Base-by-base conservation (phyloP, 208 protist genomes). In the Blechomonas ayalai region DNA sequence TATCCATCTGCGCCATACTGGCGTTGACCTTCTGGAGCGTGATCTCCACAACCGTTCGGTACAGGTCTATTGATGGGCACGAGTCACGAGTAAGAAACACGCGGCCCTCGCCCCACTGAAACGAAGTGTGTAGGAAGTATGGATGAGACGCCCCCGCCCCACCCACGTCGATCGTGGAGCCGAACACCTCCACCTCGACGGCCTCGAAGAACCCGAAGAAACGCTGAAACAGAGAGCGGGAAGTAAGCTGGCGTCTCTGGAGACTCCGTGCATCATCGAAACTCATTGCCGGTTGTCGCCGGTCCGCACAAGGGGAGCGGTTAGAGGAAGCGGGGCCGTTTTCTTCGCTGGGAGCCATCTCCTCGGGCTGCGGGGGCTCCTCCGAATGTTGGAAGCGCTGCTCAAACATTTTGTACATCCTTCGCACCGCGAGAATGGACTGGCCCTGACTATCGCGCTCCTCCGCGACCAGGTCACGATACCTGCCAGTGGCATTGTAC, bases 401-500 rank as follows among this genome's bases (percentile, higher is more conserved):
- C n/a, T n/a, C n/a, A n/a, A n/a, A n/a, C n/a, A n/a, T n/a, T n/a
- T n/a, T n/a, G n/a, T n/a, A n/a, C n/a, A n/a, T n/a, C n/a, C n/a
- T n/a, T n/a, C n/a, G n/a, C n/a, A n/a, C n/a, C n/a, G n/a, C n/a
- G n/a, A n/a, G n/a, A n/a, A n/a, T n/a, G n/a, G n/a, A n/a, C n/a
- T n/a, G n/a, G n/a, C n/a, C n/a, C n/a, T n/a, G n/a, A n/a, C n/a
- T n/a, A n/a, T 47, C 28, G 0, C 39, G 40, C 18, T 48, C 40
- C 13, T 42, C 47, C 22, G 43, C 48, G 5, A 53, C 58, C 8
- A 83, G 33, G 31, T 87, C 78, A 10, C 54, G 32, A 42, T 93
- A 93, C 51, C 84, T 90, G 19, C 73, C 67, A 0, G 85, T 90
- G 8, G 85, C 78, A 55, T 93, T 93, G 59, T 79, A 94, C 1